A percentile compares a stretch with the other conserved stretches of the same genome.
Conservation (phyloP, 2,329 filamentous ascomycete genomes). For the Orbilia brochopaga region DNA sequence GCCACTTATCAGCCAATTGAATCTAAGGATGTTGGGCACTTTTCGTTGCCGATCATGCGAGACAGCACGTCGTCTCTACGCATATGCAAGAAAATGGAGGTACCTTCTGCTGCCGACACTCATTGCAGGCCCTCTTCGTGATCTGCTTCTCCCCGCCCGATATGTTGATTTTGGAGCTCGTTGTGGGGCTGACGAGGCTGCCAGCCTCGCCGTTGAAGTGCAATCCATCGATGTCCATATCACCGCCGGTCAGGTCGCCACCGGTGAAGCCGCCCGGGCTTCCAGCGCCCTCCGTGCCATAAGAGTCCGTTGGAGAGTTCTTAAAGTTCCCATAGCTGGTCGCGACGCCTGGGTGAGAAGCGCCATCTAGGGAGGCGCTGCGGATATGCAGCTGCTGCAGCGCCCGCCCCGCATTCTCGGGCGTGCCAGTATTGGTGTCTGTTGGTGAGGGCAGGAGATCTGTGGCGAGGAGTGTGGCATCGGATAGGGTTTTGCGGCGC, state of each 20-base stretch:
- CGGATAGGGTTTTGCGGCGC: conserved; percentile 50
- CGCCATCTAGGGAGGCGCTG: conserved; percentile 38
- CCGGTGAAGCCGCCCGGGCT: conserved; percentile 38
- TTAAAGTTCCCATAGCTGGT: conserved; percentile 46
- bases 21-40: conserved; percentile 6
- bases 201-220: conserved; percentile 38
- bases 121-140: conserved; percentile 81
- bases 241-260: conserved; percentile 34
- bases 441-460: conserved; percentile 46
- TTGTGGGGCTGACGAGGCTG: conserved; percentile 43
- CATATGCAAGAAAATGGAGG: conserved; percentile 57
- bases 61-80: background rate
- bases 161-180: conserved; percentile 47
- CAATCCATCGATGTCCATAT: conserved; percentile 43
- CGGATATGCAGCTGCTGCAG: conserved; percentile 36
- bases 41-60: background rate
- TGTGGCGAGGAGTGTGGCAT: conserved; percentile 26
- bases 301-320: conserved; percentile 49
- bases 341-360: conserved; percentile 23
- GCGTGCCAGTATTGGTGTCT: conserved; percentile 28
- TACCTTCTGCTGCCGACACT: conserved; percentile 85
- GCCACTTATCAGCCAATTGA: conserved; percentile 18
- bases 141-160: conserved; percentile 62
- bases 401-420: conserved; percentile 47
- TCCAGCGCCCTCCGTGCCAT: conserved; percentile 44